phyloP scores from a whole-genome alignment of 2,329 filamentous ascomycete species.

The Tolypocladium ovalisporum region DNA sequence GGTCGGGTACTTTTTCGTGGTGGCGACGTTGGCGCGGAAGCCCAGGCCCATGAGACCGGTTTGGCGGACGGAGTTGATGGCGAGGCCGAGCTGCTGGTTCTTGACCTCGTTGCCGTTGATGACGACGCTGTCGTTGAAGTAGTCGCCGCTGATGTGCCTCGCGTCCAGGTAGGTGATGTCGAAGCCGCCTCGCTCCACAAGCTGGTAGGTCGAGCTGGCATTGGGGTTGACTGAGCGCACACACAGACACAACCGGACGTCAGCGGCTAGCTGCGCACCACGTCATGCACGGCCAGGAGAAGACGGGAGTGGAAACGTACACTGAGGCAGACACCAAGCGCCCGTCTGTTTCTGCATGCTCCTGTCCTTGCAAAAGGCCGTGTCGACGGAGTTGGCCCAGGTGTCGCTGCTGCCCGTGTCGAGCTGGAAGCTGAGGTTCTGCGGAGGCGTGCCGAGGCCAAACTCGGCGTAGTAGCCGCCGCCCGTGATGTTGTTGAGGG shows the following conservation, averaged over 20 bases:
- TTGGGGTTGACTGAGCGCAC: conserved; percentile 22
- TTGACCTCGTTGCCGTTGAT: conserved; percentile 37
- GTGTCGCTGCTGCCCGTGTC: conserved; percentile 56
- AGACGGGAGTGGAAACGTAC: not conserved
- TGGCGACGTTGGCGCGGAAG: conserved; percentile 38
- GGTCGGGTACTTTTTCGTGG: conserved; percentile 36
- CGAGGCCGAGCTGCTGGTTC: conserved; percentile 45
- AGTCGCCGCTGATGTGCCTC: conserved; percentile 42
- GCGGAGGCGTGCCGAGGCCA: conserved; percentile 46
- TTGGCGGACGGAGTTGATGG: conserved; percentile 32
- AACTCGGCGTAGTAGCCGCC: conserved; percentile 48
- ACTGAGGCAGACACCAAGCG: not conserved
- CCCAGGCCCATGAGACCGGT: conserved; percentile 50
- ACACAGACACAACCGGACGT: not conserved
- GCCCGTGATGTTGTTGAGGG: conserved; percentile 41
- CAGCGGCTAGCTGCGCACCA: not conserved
- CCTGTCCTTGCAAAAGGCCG: conserved; percentile 44
- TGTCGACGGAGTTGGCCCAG: conserved; percentile 48
- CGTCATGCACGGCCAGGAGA: not conserved
- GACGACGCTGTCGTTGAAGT: conserved; percentile 43
- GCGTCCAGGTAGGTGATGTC: conserved; percentile 51
- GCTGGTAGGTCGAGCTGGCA: conserved; percentile 36
- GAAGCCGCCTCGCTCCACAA: conserved; percentile 34
- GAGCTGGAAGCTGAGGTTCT: conserved; percentile 42
- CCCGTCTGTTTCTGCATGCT: conserved; percentile 15